Evolutionary conservation across 2,329 filamentous ascomycete species (phyloP).

Genomic region (Sporothrix curviconia): DNA sequence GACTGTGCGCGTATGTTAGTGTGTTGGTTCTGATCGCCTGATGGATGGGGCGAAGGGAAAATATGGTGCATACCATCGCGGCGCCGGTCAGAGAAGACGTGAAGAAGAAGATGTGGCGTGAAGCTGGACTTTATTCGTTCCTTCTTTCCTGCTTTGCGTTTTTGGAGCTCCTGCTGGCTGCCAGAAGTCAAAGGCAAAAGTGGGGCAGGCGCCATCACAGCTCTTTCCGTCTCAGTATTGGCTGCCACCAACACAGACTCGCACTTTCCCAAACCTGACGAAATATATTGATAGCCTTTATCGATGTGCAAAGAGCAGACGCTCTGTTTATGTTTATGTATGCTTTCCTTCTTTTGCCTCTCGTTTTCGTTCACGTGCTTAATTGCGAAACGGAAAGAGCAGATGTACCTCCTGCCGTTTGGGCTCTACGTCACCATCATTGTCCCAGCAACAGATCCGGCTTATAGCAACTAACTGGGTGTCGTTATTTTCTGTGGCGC

Average conservation of each 20-base stretch:
- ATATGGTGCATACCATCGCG: slow-evolving; percentile 10
- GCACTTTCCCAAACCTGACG: not conserved
- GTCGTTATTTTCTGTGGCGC: too few species aligned
- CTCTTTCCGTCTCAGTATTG: slow-evolving; percentile 1
- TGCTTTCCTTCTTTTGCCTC: too few species aligned
- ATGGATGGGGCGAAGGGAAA: too few species aligned
- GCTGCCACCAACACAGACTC: not conserved
- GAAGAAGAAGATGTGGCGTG: not conserved
- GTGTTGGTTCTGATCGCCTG: too few species aligned
- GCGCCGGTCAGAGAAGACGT: not conserved
- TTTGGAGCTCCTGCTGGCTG: slow-evolving; percentile 4
- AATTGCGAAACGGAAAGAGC: not conserved
- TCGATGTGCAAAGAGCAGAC: too few species aligned
- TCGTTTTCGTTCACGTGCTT: too few species aligned
- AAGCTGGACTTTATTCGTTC: not conserved
- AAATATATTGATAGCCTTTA: too few species aligned
- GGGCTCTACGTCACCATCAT: too few species aligned
- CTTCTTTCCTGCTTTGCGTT: slow-evolving; percentile 13
- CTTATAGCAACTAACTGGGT: too few species aligned
- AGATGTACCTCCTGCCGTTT: not conserved
- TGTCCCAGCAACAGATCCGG: too few species aligned
- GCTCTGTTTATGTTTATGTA: too few species aligned
- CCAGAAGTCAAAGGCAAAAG: slow-evolving; percentile 8
- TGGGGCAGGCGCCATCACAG: slow-evolving; percentile 13
- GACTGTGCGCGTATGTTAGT: slow-evolving; percentile 53